Conservation (phyloP, 352 stramenopile genomes). For the Phytophthora pluvialis region DNA sequence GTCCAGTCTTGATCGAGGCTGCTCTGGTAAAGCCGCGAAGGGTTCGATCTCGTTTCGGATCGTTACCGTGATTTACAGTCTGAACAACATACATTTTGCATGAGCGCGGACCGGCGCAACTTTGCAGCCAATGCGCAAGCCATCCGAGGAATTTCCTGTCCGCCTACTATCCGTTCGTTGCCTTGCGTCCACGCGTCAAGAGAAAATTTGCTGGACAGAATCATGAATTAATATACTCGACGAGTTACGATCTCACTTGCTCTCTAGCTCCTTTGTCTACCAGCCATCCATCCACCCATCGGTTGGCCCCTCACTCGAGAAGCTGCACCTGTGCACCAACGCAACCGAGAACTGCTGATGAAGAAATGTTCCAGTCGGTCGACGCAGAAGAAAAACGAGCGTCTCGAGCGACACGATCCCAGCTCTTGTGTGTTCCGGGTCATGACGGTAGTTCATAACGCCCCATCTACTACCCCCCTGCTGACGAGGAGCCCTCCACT, state of each 20-base stretch:
- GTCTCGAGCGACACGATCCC: not conserved
- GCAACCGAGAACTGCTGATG: not conserved
- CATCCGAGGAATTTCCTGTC: too few relatives aligned
- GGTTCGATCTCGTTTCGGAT: too few relatives aligned
- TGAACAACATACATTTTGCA: too few relatives aligned
- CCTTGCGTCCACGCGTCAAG: not conserved
- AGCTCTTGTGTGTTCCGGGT: not conserved
- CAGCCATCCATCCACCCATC: conserved; percentile 1
- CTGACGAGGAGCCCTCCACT: conserved; percentile 27
- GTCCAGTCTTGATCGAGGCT: too few relatives aligned
- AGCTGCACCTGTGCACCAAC: not conserved
- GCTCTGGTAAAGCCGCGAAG: too few relatives aligned
- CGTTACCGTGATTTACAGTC: too few relatives aligned
- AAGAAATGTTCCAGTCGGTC: not conserved
- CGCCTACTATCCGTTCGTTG: too few relatives aligned
- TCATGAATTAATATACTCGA: conserved; percentile 30
- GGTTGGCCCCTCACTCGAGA: not conserved
- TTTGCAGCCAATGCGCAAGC: too few relatives aligned
- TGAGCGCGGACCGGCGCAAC: too few relatives aligned
- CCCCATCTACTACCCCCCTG: conserved; percentile 9
- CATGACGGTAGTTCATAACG: conserved; percentile 10
- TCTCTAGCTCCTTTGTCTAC: conserved; percentile 19
- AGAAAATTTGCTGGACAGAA: conserved; percentile 5
- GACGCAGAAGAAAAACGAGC: not conserved
- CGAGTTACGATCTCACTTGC: conserved; percentile 14